Evolutionary conservation across 164 flowering plant species (phyloP).

Genomic region (Vitis rupestris): DNA sequence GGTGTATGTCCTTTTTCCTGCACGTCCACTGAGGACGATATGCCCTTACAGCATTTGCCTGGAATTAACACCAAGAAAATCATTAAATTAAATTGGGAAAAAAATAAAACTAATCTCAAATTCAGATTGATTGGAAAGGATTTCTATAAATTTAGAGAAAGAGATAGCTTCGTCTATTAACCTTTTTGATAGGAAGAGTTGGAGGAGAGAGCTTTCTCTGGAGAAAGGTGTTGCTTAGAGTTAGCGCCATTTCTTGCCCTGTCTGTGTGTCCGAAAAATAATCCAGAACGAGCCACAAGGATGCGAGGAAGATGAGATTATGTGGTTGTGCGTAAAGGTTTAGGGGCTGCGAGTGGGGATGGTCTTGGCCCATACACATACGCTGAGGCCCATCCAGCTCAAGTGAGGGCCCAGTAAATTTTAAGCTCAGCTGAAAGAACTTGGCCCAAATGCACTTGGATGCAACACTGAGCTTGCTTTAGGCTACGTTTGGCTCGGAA

Average conservation of each 20-base stretch:
- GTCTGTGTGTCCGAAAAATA: background rate
- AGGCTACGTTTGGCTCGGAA: too few relatives aligned
- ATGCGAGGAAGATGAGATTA: too few relatives aligned
- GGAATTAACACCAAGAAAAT: background rate
- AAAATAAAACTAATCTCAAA: background rate
- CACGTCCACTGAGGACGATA: conserved; percentile 35
- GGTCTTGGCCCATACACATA: too few relatives aligned
- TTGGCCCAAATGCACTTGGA: too few relatives aligned
- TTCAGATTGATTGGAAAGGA: background rate
- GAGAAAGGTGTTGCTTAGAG: conserved; percentile 50
- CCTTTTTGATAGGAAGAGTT: conserved; percentile 21
- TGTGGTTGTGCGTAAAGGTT: too few relatives aligned
- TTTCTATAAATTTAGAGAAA: background rate
- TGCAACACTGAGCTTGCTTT: too few relatives aligned
- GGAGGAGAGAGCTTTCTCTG: conserved; percentile 30
- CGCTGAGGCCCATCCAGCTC: too few relatives aligned
- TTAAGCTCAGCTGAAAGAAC: too few relatives aligned
- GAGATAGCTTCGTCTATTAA: background rate
- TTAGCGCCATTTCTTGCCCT: conserved; percentile 43
- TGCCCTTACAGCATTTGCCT: conserved; percentile 17
- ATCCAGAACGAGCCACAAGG: too few relatives aligned
- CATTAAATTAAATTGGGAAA: too few relatives aligned
- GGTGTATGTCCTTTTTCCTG: conserved; percentile 80
- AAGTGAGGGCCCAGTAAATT: too few relatives aligned
- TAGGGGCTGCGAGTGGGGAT: too few relatives aligned